Conservation (phyloP, 1,139 yeast genomes). For the Pichia sp. region DNA sequence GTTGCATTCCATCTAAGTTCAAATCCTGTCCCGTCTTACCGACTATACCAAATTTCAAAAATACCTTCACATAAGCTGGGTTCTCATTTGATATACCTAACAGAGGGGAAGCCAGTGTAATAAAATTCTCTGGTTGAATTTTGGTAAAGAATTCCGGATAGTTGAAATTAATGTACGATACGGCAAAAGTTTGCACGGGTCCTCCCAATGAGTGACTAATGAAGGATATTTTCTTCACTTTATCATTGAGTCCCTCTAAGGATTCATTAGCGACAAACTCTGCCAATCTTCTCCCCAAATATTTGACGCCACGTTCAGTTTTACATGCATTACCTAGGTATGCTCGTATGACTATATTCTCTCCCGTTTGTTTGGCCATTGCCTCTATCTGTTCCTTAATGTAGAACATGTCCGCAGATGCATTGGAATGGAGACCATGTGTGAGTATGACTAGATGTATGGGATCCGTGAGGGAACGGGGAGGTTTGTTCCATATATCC, state of each 20-base stretch:
- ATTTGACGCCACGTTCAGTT: conserved; percentile 87
- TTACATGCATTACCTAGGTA: conserved; percentile 78
- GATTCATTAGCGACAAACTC: conserved; percentile 63
- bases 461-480: conserved; percentile 24
- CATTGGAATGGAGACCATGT: conserved; percentile 90
- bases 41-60: conserved; percentile 79
- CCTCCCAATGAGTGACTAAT: conserved; percentile 95
- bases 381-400: conserved; percentile 73
- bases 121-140: conserved; percentile 71
- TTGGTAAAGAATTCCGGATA: conserved; percentile 61
- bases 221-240: conserved; percentile 63
- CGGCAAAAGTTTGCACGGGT: conserved; percentile 79
- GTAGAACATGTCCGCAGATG: conserved; percentile 82
- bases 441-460: conserved; percentile 73
- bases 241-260: conserved; percentile 23
- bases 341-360: conserved; percentile 71
- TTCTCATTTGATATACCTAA: conserved; percentile 83
- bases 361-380: conserved; percentile 38
- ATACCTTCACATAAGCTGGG: conserved; percentile 79
- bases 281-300: conserved; percentile 76
- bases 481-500: conserved; percentile 70
- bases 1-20: conserved; percentile 55
- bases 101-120: conserved; percentile 82
- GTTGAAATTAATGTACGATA: conserved; percentile 67
- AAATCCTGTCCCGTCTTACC: conserved; percentile 94